Evolutionary conservation across 768 basidiomycete genomes (phyloP).

Genomic region (Paxillus rubicundulus): DNA sequence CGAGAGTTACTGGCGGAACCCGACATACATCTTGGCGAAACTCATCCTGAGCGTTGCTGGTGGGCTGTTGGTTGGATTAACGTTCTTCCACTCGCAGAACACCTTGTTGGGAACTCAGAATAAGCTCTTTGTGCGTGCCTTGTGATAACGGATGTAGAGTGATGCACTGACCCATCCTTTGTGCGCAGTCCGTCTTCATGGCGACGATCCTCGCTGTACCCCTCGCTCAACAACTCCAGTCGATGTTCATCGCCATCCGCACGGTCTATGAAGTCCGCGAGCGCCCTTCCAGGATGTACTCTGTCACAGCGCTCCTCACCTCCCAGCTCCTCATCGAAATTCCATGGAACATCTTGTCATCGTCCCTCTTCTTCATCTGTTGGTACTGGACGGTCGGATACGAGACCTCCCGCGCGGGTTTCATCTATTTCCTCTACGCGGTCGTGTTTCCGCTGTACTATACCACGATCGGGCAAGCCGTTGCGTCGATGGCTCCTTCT

Average conservation of each 20-base stretch:
- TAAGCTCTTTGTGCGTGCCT: constrained; percentile 39
- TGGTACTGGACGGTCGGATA: constrained; percentile 51
- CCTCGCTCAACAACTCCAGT: constrained; percentile 57
- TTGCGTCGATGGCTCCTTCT: constrained; percentile 42
- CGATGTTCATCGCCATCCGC: constrained; percentile 54
- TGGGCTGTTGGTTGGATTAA: constrained; percentile 42
- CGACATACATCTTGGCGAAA: constrained; percentile 40
- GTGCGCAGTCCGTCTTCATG: constrained; percentile 48
- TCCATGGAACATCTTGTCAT: constrained; percentile 43
- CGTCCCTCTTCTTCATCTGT: constrained; percentile 42
- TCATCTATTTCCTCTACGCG: constrained; percentile 37
- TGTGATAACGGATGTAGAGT: not conserved
- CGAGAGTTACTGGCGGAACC: constrained; percentile 39
- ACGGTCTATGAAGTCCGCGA: constrained; percentile 63
- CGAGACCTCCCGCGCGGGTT: constrained; percentile 36
- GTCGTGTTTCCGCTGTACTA: constrained; percentile 44
- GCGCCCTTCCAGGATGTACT: constrained; percentile 60
- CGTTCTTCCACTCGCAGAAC: constrained; percentile 37
- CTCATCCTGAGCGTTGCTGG: constrained; percentile 32
- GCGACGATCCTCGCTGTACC: constrained; percentile 42
- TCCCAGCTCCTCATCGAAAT: constrained; percentile 49
- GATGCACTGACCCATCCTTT: too few species aligned
- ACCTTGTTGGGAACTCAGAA: constrained; percentile 41
- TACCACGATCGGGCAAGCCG: constrained; percentile 40
- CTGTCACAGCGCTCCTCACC: constrained; percentile 57